A percentile compares a stretch with the other conserved stretches of the same genome.
phyloP scores from a whole-genome alignment of 139 green algal genomes.

The Eudorina sp. region DNA sequence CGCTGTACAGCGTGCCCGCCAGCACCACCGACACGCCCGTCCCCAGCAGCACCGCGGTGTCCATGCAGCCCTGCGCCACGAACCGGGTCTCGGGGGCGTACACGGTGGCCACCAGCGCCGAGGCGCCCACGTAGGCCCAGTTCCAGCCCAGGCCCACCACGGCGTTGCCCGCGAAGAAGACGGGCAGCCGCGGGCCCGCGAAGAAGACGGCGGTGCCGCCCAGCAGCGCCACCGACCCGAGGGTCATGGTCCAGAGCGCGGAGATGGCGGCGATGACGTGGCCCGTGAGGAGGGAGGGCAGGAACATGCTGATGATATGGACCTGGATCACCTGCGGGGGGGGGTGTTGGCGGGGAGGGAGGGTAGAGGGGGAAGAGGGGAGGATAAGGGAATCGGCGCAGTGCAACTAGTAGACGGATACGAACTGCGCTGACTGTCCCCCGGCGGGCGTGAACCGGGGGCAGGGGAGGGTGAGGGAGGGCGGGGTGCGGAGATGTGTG shows the following conservation, averaged over 20 bases:
- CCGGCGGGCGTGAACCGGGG: no score
- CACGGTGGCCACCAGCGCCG: not conserved
- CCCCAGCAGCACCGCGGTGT: not conserved
- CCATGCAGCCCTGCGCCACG: not conserved
- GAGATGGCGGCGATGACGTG: not conserved
- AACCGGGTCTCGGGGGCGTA: not conserved
- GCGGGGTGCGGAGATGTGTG: no score
- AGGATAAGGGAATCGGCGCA: not conserved
- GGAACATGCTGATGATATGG: slow-evolving; percentile 28
- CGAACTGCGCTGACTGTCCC: no score
- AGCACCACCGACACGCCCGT: not conserved
- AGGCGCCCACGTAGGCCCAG: slow-evolving; percentile 29
- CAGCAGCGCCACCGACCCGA: not conserved
- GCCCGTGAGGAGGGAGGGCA: slow-evolving; percentile 9
- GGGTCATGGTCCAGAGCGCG: not conserved
- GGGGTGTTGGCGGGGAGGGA: not conserved
- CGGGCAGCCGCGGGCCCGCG: not conserved
- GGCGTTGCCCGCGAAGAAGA: slow-evolving; percentile 3
- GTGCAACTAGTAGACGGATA: no score
- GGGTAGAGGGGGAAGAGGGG: not conserved
- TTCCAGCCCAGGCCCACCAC: slow-evolving; percentile 23
- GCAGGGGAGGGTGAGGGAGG: no score
- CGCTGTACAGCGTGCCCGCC: slow-evolving; percentile 13
- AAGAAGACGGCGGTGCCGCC: slow-evolving; percentile 35
- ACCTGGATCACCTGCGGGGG: slow-evolving; percentile 36